Evolutionary conservation across 345 rosid species (phyloP).

Genomic region (Populus deltoides): DNA sequence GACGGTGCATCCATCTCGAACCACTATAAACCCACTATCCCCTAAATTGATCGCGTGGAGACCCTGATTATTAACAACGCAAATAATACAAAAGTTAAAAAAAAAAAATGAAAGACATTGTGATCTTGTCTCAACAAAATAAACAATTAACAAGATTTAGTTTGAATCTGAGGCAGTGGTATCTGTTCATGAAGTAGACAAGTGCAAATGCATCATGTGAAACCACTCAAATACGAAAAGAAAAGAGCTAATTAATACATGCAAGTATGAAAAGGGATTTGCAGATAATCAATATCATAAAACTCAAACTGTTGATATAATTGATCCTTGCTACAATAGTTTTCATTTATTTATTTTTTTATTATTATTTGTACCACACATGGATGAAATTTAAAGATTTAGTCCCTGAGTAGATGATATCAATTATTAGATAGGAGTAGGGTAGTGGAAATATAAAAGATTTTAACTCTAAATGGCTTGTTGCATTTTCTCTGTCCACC

Average conservation of each 20-base stretch:
- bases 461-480: neutral
- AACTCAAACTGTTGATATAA: neutral
- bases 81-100: neutral
- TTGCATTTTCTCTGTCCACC: neutral
- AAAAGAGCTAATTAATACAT: neutral
- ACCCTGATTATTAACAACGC: constrained; percentile 35
- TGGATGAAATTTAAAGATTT: neutral
- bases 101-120: neutral
- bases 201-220: neutral
- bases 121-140: neutral
- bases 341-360: neutral
- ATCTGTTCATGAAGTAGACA: neutral
- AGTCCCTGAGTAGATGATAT: neutral
- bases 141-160: neutral
- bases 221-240: neutral
- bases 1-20: constrained; percentile 86
- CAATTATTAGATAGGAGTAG: neutral
- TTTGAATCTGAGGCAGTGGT: neutral
- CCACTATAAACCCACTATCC: constrained; percentile 97
- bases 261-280: neutral
- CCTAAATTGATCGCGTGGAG: constrained; percentile 83
- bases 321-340: neutral
- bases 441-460: neutral
- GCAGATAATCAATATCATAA: neutral
- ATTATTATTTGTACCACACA: neutral